Percentiles rank a stretch among this genome's conserved stretches.
These are phyloP conservation scores for Circinella umbellata DNA, from an alignment of 371 early-diverging fungal species.

Conservation along the genomic window DNA sequence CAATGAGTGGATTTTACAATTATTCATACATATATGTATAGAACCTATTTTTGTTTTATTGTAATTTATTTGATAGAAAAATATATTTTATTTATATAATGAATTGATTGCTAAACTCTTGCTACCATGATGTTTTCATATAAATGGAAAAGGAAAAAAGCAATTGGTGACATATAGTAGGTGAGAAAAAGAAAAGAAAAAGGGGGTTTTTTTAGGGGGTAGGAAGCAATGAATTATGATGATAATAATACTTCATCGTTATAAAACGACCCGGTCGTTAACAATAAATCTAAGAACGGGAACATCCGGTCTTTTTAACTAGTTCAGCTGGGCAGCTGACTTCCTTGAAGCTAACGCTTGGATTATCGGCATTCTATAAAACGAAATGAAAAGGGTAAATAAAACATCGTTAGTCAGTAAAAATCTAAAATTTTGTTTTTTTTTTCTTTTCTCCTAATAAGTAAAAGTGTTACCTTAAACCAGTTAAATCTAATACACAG, in stretches of 20 bases:
- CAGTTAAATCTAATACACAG: slow-evolving; percentile 36
- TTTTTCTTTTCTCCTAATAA: background rate
- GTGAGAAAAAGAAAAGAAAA: background rate
- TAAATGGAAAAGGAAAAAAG: background rate
- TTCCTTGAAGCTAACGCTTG: slow-evolving; percentile 42
- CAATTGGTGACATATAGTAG: background rate
- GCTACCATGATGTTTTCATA: background rate
- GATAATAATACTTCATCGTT: background rate
- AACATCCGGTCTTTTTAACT: slow-evolving; percentile 37
- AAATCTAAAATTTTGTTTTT: background rate
- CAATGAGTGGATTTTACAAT: no score
- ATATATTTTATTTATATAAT: no score
- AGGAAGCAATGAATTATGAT: background rate
- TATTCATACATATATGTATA: no score
- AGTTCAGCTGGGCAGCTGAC: slow-evolving; percentile 48
- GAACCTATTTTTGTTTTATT: no score
- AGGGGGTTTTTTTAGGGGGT: no score
- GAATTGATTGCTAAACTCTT: no score
- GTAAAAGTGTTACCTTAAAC: slow-evolving; percentile 27
- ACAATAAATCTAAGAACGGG: slow-evolving; percentile 17
- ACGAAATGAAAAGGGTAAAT: background rate
- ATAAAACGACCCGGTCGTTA: slow-evolving; percentile 7
- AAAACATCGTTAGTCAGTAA: background rate
- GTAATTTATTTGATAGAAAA: no score
- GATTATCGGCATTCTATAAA: slow-evolving; percentile 39